These are phyloP conservation scores for Mycosarcoma mackinlayi DNA, from an alignment of 1,284 basidiomycete species.

Conservation along the genomic window DNA sequence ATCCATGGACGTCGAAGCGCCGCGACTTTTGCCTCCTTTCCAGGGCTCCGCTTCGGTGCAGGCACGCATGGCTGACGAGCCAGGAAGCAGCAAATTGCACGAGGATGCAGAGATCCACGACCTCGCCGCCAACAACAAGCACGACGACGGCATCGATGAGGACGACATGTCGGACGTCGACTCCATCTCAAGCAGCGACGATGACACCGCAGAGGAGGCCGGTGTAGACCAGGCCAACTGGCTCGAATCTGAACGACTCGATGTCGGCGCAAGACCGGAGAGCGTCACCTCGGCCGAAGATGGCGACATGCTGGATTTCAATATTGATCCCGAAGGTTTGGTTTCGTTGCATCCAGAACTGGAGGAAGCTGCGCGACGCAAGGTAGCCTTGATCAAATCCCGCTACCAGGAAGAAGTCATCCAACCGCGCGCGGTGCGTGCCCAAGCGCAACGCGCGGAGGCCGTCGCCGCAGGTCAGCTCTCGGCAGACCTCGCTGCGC, in stretches of 20 bases:
- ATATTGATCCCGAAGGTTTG: slow-evolving; percentile 63
- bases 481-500: slow-evolving; percentile 55
- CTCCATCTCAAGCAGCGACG: slow-evolving; percentile 44
- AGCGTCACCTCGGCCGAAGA: slow-evolving; percentile 54
- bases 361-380: slow-evolving; percentile 59
- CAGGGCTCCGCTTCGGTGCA: slow-evolving; percentile 23
- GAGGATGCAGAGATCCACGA: slow-evolving; percentile 37
- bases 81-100: slow-evolving; percentile 11
- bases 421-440: slow-evolving; percentile 47
- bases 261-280: slow-evolving; percentile 33
- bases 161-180: slow-evolving; percentile 46
- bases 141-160: slow-evolving; percentile 25
- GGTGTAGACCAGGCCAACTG: slow-evolving; percentile 28
- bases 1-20: slow-evolving; percentile 48
- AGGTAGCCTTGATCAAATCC: slow-evolving; percentile 57
- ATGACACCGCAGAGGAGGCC: slow-evolving; percentile 30
- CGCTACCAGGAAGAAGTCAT: slow-evolving; percentile 59
- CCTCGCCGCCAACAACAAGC: slow-evolving; percentile 2
- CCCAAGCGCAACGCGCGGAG: slow-evolving; percentile 54
- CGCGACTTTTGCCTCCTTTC: slow-evolving; percentile 34
- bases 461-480: slow-evolving; percentile 57
- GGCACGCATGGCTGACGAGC: slow-evolving; percentile 5
- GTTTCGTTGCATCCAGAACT: slow-evolving; percentile 63
- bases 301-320: slow-evolving; percentile 50
- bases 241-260: slow-evolving; percentile 42